phyloP scores from a whole-genome alignment of 2,329 filamentous ascomycete species.

The Lanzia echinophila region DNA sequence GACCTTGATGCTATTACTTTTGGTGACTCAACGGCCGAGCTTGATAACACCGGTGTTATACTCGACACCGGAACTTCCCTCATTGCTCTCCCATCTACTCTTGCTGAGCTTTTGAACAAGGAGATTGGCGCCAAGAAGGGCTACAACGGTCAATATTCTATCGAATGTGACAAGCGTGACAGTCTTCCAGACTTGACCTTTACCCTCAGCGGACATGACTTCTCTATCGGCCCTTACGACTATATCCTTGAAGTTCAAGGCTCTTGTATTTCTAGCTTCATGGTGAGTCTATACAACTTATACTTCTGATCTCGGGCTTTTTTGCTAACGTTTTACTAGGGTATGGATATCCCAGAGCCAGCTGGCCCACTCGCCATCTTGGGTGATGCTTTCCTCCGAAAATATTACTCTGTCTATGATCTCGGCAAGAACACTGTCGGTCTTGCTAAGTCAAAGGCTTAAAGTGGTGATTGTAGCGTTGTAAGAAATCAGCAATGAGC shows the following conservation, averaged over 20 bases:
- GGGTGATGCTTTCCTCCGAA: slow-evolving; percentile 78
- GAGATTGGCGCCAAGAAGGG: slow-evolving; percentile 98
- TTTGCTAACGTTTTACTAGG: slow-evolving; percentile 76
- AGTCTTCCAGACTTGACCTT: slow-evolving; percentile 87
- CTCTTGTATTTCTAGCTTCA: slow-evolving; percentile 94
- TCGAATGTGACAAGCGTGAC: slow-evolving; percentile 81
- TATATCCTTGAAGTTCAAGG: slow-evolving; percentile 95
- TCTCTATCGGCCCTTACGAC: slow-evolving; percentile 80
- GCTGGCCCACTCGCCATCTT: slow-evolving; percentile 90
- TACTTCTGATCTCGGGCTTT: slow-evolving; percentile 34
- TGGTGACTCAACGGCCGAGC: slow-evolving; percentile 76
- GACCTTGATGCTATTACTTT: slow-evolving; percentile 89
- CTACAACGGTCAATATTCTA: slow-evolving; percentile 91
- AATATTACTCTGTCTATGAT: slow-evolving; percentile 95
- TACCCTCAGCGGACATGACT: slow-evolving; percentile 84
- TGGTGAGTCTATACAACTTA: slow-evolving; percentile 60
- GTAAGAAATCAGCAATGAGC: not conserved
- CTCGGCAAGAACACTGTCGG: slow-evolving; percentile 83
- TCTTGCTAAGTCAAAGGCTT: slow-evolving; percentile 65
- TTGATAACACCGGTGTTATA: slow-evolving; percentile 92
- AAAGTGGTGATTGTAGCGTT: slow-evolving; percentile 2
- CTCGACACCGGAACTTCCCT: slow-evolving; percentile 98
- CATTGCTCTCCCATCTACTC: slow-evolving; percentile 83
- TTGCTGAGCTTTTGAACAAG: slow-evolving; percentile 94
- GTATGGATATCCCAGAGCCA: slow-evolving; percentile 59